A percentile compares a stretch with the other conserved stretches of the same genome.
Evolutionary conservation across 495 filamentous ascomycete genomes (phyloP).

Genomic region (Xylaria cubensis): DNA sequence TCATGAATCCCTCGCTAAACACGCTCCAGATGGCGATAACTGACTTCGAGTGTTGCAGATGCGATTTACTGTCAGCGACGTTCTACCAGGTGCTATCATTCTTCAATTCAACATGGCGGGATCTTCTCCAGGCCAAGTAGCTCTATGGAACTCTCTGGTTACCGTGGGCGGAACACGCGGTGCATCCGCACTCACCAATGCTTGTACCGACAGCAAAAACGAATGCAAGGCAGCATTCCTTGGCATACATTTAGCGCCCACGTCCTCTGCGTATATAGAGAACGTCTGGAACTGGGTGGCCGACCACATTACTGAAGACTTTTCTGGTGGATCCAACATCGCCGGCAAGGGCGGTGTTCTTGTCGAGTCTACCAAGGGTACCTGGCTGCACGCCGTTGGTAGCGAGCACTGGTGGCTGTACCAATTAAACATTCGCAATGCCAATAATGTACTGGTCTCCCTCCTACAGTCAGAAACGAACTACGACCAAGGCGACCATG

Average conservation of each 20-base stretch:
- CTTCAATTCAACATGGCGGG: conserved; percentile 67
- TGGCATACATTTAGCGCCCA: conserved; percentile 67
- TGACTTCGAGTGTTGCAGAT: conserved; percentile 31
- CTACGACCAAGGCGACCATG: conserved; percentile 85
- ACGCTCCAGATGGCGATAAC: no score
- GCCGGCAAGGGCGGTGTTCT: conserved; percentile 58
- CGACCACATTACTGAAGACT: conserved; percentile 73
- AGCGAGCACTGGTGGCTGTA: conserved; percentile 80
- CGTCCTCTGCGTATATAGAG: conserved; percentile 66
- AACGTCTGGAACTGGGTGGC: conserved; percentile 77
- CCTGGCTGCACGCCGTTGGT: conserved; percentile 71
- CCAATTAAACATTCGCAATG: conserved; percentile 75
- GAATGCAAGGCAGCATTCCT: conserved; percentile 68
- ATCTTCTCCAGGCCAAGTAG: conserved; percentile 60
- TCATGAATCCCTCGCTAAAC: no score
- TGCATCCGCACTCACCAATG: conserved; percentile 43
- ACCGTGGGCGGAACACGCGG: conserved; percentile 66
- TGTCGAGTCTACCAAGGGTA: conserved; percentile 63
- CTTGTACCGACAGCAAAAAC: conserved; percentile 48
- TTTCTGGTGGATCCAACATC: conserved; percentile 51
- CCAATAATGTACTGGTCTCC: conserved; percentile 77
- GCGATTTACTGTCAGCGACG: conserved; percentile 55
- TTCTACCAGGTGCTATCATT: conserved; percentile 55
- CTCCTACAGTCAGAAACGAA: conserved; percentile 89
- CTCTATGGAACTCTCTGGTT: conserved; percentile 65